Evolutionary conservation across 768 basidiomycete species (phyloP).

Genomic region (Chlorophyllum brunneum): DNA sequence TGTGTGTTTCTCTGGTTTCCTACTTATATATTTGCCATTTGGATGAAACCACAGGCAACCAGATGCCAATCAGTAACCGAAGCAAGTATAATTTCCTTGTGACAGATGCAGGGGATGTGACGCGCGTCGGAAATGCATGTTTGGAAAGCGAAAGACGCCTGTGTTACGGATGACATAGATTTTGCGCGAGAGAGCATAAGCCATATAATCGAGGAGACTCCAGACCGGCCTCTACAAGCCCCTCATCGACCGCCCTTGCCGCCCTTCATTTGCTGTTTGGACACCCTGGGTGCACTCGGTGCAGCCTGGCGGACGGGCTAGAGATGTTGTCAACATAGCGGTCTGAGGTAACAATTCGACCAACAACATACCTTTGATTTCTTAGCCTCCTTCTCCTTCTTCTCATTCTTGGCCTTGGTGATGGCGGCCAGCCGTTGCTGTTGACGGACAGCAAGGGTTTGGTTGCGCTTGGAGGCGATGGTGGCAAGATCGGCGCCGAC

Average conservation of each 20-base stretch:
- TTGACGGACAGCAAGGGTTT: constrained; percentile 79
- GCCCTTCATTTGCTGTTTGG: constrained; percentile 97
- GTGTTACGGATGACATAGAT: constrained; percentile 24
- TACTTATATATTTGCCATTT: background rate
- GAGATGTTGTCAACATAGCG: constrained; percentile 5
- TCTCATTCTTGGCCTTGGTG: constrained; percentile 91
- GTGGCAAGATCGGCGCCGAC: constrained; percentile 92
- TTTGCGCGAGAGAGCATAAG: constrained; percentile 21
- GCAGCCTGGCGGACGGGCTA: constrained; percentile 55
- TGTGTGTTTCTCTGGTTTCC: background rate
- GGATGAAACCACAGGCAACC: background rate
- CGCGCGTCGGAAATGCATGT: too few relatives aligned
- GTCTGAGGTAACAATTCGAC: background rate
- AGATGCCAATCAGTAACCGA: too few relatives aligned
- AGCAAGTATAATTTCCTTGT: too few relatives aligned
- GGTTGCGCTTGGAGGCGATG: constrained; percentile 90
- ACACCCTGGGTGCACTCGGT: constrained; percentile 74
- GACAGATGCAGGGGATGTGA: too few relatives aligned
- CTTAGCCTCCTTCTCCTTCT: constrained; percentile 94
- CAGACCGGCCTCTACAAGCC: constrained; percentile 7
- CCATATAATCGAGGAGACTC: constrained; percentile 17
- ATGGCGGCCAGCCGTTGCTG: constrained; percentile 85
- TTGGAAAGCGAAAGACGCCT: constrained; percentile 4
- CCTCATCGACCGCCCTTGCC: constrained; percentile 71
- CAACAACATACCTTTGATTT: constrained; percentile 66